Conservation (phyloP, 2,329 filamentous ascomycete genomes). For the Neurospora sp. region DNA sequence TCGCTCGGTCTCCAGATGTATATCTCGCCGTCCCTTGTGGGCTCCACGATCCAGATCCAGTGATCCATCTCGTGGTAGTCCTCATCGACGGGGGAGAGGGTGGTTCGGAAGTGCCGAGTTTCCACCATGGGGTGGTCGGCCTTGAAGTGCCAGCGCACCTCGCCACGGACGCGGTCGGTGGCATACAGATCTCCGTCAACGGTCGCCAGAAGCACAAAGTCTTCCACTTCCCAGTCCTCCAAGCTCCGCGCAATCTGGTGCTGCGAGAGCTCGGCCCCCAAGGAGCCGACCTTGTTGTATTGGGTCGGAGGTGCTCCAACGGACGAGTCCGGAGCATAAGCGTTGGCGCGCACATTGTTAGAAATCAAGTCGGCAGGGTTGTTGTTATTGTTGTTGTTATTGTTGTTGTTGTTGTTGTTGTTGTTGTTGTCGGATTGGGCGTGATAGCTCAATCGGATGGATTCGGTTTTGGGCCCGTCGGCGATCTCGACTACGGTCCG, state of each 20-base stretch:
- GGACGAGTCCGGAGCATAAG: constrained; percentile 86
- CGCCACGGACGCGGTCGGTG: constrained; percentile 76
- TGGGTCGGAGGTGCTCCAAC: constrained; percentile 85
- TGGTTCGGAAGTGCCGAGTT: constrained; percentile 68
- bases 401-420: constrained; percentile 3
- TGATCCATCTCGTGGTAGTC: constrained; percentile 63
- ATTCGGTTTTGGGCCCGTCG: constrained; percentile 20
- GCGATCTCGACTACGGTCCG: constrained; percentile 14
- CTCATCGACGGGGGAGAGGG: constrained; percentile 50
- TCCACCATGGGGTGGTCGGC: constrained; percentile 83
- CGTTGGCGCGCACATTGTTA: constrained; percentile 86
- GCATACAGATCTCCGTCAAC: constrained; percentile 96
- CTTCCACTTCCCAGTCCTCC: constrained; percentile 99
- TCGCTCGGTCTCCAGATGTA: constrained; percentile 73
- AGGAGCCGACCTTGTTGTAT: constrained; percentile 48
- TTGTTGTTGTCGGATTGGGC: constrained; percentile 9
- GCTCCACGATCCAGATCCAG: constrained; percentile 92
- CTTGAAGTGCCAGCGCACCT: constrained; percentile 75
- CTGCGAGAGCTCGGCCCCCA: constrained; percentile 60
- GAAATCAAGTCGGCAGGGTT: constrained; percentile 22
- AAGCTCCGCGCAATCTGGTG: constrained; percentile 91
- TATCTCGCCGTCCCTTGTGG: constrained; percentile 73
- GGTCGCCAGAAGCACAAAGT: constrained; percentile 99
- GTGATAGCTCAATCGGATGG: constrained; percentile 23
- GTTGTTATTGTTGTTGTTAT: constrained; percentile 3